phyloP scores from a whole-genome alignment of 495 filamentous ascomycete genomes.

The Annulohypoxylon moriforme region DNA sequence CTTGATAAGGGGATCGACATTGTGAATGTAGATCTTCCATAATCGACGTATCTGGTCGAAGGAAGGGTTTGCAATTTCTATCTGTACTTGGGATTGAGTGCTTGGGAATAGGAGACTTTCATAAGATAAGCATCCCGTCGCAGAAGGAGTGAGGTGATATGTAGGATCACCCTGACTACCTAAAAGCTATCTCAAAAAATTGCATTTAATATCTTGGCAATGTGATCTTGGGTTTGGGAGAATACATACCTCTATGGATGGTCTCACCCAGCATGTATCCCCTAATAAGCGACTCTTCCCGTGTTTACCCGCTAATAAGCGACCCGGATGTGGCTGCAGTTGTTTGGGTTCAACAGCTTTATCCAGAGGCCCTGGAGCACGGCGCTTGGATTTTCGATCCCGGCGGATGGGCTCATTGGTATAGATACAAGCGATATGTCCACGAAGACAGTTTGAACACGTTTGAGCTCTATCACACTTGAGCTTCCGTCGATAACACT shows the following conservation, averaged over 20 bases:
- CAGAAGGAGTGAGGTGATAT: neutral
- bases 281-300: neutral
- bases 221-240: neutral
- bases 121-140: neutral
- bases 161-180: neutral
- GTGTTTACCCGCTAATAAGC: neutral
- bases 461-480: neutral
- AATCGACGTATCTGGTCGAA: neutral
- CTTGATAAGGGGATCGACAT: neutral
- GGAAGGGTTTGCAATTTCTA: neutral
- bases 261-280: neutral
- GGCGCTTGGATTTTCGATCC: neutral
- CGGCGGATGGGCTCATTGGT: neutral
- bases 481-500: neutral
- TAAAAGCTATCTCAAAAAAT: neutral
- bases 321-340: neutral
- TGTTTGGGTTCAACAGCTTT: neutral
- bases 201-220: neutral
- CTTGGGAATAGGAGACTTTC: neutral
- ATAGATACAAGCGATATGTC: neutral
- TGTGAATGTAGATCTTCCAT: neutral
- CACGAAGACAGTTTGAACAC: neutral
- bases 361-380: neutral
- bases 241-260: slow-evolving; percentile 1
- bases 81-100: neutral